Base-by-base conservation (phyloP, 495 filamentous ascomycete genomes). In the Thermothielavioides terrestris region DNA sequence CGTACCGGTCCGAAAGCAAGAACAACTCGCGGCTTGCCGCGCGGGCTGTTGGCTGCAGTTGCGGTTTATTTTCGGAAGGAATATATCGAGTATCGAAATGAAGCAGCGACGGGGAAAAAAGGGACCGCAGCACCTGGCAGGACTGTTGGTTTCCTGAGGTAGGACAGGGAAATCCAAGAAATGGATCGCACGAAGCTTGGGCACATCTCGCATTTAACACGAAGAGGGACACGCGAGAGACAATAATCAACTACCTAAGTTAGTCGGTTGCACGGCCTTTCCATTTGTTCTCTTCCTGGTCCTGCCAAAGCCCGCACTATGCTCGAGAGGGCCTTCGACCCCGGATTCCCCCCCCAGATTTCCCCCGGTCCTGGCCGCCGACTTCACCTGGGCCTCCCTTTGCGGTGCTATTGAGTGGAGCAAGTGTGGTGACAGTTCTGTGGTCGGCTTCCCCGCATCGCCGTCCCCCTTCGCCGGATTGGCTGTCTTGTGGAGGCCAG, bases 381-480 rank as follows among this genome's bases (percentile, higher is more conserved):
- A 42, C 42, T 41, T 59, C 53, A 56, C 49, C 53, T 56, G 30
- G 43, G 31, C n/a, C 28, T 27, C 23, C 54, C 43, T 28, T 28
- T 37, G 20, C 30, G 46, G 50, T 20, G 31, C 40, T 34, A 46
- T 38, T 34, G 49, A 31, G 52, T 49, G 47, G 50, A 26, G 56
- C 35, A 23, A 10, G 12, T 15, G 36, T 48, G 49, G 52, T 46
- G 45, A 49, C 17, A 42, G 32, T 25, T 11, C 18, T 36, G 32
- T 10, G 15, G 23, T 32, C n/a, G 17, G 22, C 31, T 54, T 50
- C 57, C 57, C 57, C 57, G 57, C 57, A 59, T 34, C 27, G 35
- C 40, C 7, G 20, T 47, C 37, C 26, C 22, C 18, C 10, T 14
- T 11, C 50, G 4, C 35, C n/a, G 53, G 57, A 60, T 60, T 60